Evolutionary conservation across 306 rosid genomes (phyloP).

Genomic region (Fragaria ananassa): DNA sequence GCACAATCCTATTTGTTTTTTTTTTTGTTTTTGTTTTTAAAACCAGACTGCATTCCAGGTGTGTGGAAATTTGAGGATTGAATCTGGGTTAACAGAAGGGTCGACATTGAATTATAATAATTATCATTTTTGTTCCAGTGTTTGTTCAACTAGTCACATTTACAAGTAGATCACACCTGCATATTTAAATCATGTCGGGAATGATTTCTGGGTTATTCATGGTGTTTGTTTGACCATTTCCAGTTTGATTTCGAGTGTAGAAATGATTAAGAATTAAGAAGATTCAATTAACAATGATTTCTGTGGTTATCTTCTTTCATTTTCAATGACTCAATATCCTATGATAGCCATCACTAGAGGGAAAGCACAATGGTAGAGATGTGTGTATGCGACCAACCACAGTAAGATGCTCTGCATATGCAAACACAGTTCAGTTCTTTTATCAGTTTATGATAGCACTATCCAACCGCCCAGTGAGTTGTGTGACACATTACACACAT

Average conservation of each 20-base stretch:
- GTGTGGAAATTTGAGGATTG: conserved; percentile 20
- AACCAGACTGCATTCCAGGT: conserved; percentile 15
- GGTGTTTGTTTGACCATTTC: not conserved
- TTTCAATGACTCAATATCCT: not conserved
- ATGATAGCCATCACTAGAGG: not conserved
- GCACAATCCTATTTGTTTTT: not conserved
- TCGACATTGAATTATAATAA: conserved; percentile 1
- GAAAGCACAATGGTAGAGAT: not conserved
- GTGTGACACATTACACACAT: conserved; percentile 7
- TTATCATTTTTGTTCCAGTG: not conserved
- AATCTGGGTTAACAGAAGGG: not conserved
- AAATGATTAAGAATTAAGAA: not conserved
- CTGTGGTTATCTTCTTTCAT: not conserved
- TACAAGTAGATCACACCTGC: not conserved
- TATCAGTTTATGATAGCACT: not conserved
- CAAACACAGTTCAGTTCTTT: not conserved
- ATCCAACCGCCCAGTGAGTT: conserved; percentile 21
- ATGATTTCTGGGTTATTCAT: not conserved
- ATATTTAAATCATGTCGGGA: not conserved
- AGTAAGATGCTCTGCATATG: not conserved
- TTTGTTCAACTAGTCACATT: not conserved
- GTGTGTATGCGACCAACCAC: not conserved
- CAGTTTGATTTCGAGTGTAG: not conserved
- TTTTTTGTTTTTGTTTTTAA: not conserved
- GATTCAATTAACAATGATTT: not conserved